These are phyloP conservation scores for Apophysomyces sp. DNA, from an alignment of 371 early-diverging fungal species.

Conservation along the genomic window DNA sequence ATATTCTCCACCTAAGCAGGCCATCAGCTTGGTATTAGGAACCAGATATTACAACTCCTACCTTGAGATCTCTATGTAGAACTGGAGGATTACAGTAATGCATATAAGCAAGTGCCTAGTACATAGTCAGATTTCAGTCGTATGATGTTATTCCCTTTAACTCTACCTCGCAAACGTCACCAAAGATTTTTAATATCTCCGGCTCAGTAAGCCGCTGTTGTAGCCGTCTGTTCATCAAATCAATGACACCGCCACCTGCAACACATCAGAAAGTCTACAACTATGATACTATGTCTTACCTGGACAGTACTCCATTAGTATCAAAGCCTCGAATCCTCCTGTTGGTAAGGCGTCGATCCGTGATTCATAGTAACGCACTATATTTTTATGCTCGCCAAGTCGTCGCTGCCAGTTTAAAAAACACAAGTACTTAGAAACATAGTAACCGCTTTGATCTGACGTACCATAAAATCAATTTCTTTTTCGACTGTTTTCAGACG, in stretches of 20 bases:
- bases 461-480: constrained; percentile 81
- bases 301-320: constrained; percentile 90
- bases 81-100: constrained; percentile 78
- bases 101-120: constrained; percentile 85
- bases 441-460: background rate
- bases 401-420: constrained; percentile 44
- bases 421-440: background rate
- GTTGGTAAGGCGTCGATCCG: constrained; percentile 57
- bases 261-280: background rate
- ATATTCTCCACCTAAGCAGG: constrained; percentile 55
- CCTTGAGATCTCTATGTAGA: constrained; percentile 88
- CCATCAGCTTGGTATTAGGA: background rate
- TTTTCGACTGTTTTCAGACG: constrained; percentile 61
- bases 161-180: constrained; percentile 73
- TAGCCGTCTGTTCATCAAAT: constrained; percentile 82
- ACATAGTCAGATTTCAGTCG: background rate
- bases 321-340: constrained; percentile 76
- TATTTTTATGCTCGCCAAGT: constrained; percentile 79
- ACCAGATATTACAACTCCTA: constrained; percentile 43
- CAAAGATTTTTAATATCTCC: constrained; percentile 85
- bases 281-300: constrained; percentile 41
- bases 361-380: constrained; percentile 79
- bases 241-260: constrained; percentile 80
- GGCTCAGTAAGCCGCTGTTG: constrained; percentile 72
- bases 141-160: background rate